A percentile compares a stretch with the other conserved stretches of the same genome.
Conservation (phyloP, 495 filamentous ascomycete genomes). For the Achaetomiella virescens region DNA sequence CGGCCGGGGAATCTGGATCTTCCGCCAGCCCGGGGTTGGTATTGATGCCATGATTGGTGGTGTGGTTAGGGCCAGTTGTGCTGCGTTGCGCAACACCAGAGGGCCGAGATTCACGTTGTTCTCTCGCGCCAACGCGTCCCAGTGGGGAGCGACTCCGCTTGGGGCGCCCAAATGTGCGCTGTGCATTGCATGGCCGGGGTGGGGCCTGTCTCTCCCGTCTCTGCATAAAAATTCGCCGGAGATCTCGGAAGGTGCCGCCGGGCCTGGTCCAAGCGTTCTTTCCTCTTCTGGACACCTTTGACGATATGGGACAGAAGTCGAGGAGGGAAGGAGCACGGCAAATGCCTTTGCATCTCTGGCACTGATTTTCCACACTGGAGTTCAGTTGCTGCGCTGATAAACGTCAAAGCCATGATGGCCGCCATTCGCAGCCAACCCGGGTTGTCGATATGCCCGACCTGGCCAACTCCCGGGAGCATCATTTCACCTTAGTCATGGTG, state of each 20-base stretch:
- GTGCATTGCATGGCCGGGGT: neutral
- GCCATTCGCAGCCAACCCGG: too few species aligned
- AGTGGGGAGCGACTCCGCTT: neutral
- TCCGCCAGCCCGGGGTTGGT: constrained; percentile 14
- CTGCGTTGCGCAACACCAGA: neutral
- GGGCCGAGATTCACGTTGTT: neutral
- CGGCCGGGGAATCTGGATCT: constrained; percentile 64
- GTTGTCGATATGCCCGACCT: too few species aligned
- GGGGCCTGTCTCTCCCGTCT: neutral
- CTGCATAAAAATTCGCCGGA: constrained; percentile 13
- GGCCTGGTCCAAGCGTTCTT: constrained; percentile 1
- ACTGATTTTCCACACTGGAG: neutral
- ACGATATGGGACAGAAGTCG: neutral
- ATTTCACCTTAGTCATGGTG: too few species aligned
- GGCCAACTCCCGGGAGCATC: too few species aligned
- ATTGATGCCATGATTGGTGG: constrained; percentile 4
- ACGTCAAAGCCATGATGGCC: too few species aligned
- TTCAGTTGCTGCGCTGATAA: too few species aligned
- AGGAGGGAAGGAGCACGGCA: neutral
- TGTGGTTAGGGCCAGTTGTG: neutral
- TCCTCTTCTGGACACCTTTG: neutral
- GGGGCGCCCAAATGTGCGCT: neutral
- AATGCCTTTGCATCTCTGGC: too few species aligned
- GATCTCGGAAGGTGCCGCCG: constrained; percentile 10
- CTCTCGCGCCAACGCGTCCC: neutral